A percentile compares a stretch with the other conserved stretches of the same genome.
These are phyloP conservation scores for Orbilia javanica DNA, from an alignment of 2,329 filamentous ascomycete genomes.

Conservation along the genomic window DNA sequence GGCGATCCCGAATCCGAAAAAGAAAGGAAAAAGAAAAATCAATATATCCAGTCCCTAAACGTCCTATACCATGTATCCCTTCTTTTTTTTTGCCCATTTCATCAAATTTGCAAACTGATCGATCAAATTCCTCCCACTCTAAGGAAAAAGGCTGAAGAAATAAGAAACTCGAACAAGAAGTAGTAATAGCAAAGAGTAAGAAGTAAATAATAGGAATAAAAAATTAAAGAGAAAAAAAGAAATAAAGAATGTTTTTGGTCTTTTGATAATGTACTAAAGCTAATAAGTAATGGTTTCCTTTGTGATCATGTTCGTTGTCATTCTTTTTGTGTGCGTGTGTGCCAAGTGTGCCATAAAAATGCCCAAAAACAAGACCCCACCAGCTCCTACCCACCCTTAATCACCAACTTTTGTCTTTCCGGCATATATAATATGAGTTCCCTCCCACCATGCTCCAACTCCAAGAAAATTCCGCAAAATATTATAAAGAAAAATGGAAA, in stretches of 20 bases:
- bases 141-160: not conserved
- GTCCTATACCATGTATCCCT: not conserved
- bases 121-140: slow-evolving; percentile 17
- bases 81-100: not conserved
- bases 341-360: slow-evolving; percentile 19
- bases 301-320: slow-evolving; percentile 21
- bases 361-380: slow-evolving; percentile 45
- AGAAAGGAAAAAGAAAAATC: not conserved
- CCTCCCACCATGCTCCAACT: slow-evolving; percentile 59
- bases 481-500: slow-evolving; percentile 22
- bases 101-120: not conserved
- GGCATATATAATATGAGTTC: slow-evolving; percentile 58
- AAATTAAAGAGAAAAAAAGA: not conserved
- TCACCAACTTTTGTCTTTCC: slow-evolving; percentile 59
- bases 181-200: not conserved
- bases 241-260: slow-evolving; percentile 29
- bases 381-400: slow-evolving; percentile 45
- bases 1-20: not conserved
- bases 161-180: not conserved
- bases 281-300: slow-evolving; percentile 15
- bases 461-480: slow-evolving; percentile 42
- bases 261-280: slow-evolving; percentile 11
- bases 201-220: not conserved
- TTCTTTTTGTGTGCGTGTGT: slow-evolving; percentile 26
- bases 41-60: not conserved